Base-by-base conservation (phyloP, 148 eudicot species). In the Diospyros lotus region DNA sequence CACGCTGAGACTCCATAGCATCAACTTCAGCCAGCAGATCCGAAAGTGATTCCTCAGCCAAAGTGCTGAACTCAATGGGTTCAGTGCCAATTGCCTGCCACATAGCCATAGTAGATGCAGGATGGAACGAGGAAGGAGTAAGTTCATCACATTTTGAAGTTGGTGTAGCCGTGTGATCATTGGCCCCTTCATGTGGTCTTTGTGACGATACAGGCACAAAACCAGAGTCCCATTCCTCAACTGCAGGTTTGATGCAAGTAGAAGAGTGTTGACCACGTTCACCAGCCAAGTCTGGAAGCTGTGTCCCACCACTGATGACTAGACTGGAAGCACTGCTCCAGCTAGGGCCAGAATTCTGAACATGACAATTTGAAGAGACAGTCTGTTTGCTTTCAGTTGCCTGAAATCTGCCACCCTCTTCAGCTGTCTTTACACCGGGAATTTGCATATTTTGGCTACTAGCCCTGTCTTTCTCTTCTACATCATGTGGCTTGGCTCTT, bases 21-120 rank as follows among this genome's bases (percentile, higher is more conserved):
- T 95, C 98, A 8, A 92, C 98, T 84, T 95, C 97, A 28, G 98
- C 93, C 73, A 95, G 74, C 54, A 95, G 72, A 86, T 95, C 98
- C 0, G 98, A 95, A 55, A 95, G 96, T 5, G 94, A 95, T 67
- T 95, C 96, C 80, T 92, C 98, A 17, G 94, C 98, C 77, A 95
- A 78, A 45, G 91, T 84, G 77, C 87, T 87, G 56, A 95, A 90
- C 76, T 92, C 98, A 11, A 95, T 90, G 40, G 96, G 92, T 66
- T 87, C 91, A 64, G 72, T 62, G 60, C 80, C 71, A 56, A 59
- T 63, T 44, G 73, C 68, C 58, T 82, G 88, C 98, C 98, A 94
- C 60, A 81, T 28, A 28, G 28, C 28, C 28, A 28, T 28, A 28
- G 28, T 78, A 69, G 86, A 72, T 38, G 86, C 61, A 79, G 80